A percentile compares a stretch with the other conserved stretches of the same genome.
phyloP scores from a whole-genome alignment of 805 yeast genomes.

The Candida sonorensis region DNA sequence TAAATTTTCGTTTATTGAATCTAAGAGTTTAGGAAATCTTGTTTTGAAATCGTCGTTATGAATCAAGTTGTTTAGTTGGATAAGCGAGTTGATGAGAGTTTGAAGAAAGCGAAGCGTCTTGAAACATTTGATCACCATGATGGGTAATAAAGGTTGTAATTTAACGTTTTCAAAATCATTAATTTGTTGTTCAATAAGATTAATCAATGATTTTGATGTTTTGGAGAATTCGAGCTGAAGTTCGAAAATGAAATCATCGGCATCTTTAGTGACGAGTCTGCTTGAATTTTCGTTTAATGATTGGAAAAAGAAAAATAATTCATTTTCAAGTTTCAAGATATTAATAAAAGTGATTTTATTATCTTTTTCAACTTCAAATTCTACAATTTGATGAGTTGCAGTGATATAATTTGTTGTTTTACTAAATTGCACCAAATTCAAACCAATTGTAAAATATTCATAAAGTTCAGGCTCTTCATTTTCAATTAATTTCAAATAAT shows the following conservation, averaged over 20 bases:
- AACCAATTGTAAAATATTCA: conserved; percentile 21
- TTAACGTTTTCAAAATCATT: conserved; percentile 22
- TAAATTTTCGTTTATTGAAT: conserved; percentile 11
- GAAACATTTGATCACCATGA: conserved; percentile 21
- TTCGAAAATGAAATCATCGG: conserved; percentile 23
- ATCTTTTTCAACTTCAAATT: conserved; percentile 8
- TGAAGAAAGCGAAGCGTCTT: conserved; percentile 15
- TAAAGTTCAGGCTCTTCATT: conserved; percentile 6
- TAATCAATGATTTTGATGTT: conserved; percentile 20
- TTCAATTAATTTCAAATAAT: conserved; percentile 11
- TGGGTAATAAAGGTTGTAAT: conserved; percentile 21
- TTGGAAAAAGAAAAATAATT: conserved; percentile 11
- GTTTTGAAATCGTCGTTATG: conserved; percentile 17
- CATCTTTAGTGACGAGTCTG: conserved; percentile 7
- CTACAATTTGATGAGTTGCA: conserved; percentile 8
- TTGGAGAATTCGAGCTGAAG: conserved; percentile 25
- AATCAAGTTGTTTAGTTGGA: conserved; percentile 16
- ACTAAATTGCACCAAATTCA: conserved; percentile 17
- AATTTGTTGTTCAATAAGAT: conserved; percentile 24
- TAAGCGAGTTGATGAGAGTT: conserved; percentile 15
- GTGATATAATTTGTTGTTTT: conserved; percentile 10
- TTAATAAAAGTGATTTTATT: conserved; percentile 21
- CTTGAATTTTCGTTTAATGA: conserved; percentile 3
- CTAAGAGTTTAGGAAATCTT: conserved; percentile 18
- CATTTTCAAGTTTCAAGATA: conserved; percentile 19